Evolutionary conservation across 164 flowering plant species (phyloP).

Genomic region (Sedum album): DNA sequence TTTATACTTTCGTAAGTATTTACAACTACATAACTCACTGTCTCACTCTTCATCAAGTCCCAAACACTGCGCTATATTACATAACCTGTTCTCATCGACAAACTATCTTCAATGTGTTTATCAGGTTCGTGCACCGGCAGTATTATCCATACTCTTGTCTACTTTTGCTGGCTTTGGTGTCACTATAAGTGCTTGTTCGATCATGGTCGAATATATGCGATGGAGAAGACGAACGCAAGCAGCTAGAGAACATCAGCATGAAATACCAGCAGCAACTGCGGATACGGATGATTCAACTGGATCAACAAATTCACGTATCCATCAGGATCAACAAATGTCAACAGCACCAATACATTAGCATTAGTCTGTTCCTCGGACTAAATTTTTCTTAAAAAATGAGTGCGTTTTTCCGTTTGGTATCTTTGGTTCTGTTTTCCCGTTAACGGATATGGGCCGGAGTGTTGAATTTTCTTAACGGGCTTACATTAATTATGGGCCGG

Average conservation of each 20-base stretch:
- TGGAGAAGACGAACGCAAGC: slow-evolving; percentile 41
- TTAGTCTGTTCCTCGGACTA: background rate
- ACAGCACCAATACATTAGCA: background rate
- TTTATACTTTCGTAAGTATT: slow-evolving; percentile 62
- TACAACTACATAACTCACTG: background rate
- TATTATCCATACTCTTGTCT: slow-evolving; percentile 68
- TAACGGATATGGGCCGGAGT: no score
- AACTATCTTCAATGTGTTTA: background rate
- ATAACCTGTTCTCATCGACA: background rate
- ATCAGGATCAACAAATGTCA: background rate
- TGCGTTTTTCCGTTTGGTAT: no score
- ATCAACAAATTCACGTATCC: background rate
- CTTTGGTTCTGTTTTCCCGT: no score
- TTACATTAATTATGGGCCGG: no score
- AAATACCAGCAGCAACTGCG: background rate
- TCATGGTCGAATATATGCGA: slow-evolving; percentile 57
- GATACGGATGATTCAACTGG: background rate
- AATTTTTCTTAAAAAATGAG: no score
- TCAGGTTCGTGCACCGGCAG: slow-evolving; percentile 63
- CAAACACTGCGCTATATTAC: background rate
- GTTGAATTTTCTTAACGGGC: no score
- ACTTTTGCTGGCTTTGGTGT: slow-evolving; percentile 77
- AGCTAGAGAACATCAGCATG: background rate
- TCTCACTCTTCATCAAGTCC: background rate
- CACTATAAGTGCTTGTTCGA: slow-evolving; percentile 68